A percentile compares a stretch with the other conserved stretches of the same genome.
Conservation (phyloP, 139 green algal genomes). For the Chlorella sp. region DNA sequence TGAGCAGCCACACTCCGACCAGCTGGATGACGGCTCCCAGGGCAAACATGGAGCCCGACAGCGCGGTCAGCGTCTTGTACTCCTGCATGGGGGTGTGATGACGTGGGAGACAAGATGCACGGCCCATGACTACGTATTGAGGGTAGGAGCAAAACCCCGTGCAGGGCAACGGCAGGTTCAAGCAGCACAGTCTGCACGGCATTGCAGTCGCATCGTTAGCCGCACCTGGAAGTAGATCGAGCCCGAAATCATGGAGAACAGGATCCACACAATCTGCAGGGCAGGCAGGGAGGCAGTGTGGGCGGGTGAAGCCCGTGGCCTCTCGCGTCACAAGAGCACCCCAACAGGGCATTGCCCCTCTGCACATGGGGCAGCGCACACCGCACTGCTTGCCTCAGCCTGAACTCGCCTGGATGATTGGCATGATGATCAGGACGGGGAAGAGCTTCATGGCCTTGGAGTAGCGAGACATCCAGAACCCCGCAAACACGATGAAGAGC, state of each 20-base stretch:
- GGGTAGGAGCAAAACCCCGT: not conserved
- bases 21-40: constrained; percentile 64
- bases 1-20: constrained; percentile 39
- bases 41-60: constrained; percentile 77
- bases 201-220: not conserved
- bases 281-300: not conserved
- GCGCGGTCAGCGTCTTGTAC: constrained; percentile 62
- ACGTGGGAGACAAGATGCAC: not conserved
- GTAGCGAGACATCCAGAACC: constrained; percentile 77
- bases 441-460: constrained; percentile 83
- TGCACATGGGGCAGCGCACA: too few species aligned
- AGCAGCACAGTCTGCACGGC: not conserved
- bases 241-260: constrained; percentile 82
- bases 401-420: constrained; percentile 60
- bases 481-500: constrained; percentile 71
- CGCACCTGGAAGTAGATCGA: constrained; percentile 75
- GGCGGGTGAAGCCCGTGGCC: too few species aligned
- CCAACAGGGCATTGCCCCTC: not conserved
- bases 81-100: constrained; percentile 67
- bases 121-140: not conserved
- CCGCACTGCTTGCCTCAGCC: too few species aligned
- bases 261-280: constrained; percentile 81
- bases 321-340: not conserved
- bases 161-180: not conserved
- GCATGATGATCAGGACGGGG: constrained; percentile 87